These are phyloP conservation scores for Aspergillus sparsus DNA, from an alignment of 495 filamentous ascomycete genomes.

Conservation along the genomic window DNA sequence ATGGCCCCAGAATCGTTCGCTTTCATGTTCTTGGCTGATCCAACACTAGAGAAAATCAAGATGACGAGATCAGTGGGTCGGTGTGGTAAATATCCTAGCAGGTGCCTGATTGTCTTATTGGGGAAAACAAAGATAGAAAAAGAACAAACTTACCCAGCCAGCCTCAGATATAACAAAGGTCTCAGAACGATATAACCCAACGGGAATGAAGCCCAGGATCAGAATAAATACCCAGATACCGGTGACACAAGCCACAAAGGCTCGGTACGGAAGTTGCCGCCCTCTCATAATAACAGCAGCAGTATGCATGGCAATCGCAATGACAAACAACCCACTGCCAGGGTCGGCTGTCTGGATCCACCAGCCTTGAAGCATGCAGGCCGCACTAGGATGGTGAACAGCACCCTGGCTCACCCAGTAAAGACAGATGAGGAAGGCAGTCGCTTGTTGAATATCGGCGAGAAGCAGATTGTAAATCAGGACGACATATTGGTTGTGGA, in stretches of 20 bases:
- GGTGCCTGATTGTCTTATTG: too few relatives aligned
- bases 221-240: slow-evolving; percentile 61
- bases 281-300: slow-evolving; percentile 60
- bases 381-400: slow-evolving; percentile 55
- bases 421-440: slow-evolving; percentile 66
- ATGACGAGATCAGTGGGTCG: slow-evolving; percentile 7
- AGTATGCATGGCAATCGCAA: slow-evolving; percentile 67
- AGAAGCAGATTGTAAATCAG: slow-evolving; percentile 73
- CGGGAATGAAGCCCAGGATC: slow-evolving; percentile 54
- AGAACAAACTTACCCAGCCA: slow-evolving; percentile 41
- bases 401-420: slow-evolving; percentile 54
- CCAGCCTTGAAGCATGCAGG: slow-evolving; percentile 72
- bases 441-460: slow-evolving; percentile 69
- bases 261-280: slow-evolving; percentile 53
- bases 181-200: slow-evolving; percentile 51
- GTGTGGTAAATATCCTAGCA: not conserved
- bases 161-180: slow-evolving; percentile 57
- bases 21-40: slow-evolving; percentile 59
- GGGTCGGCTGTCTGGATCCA: slow-evolving; percentile 70
- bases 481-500: slow-evolving; percentile 68
- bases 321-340: slow-evolving; percentile 67
- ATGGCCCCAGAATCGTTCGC: slow-evolving; percentile 67
- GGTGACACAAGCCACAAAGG: slow-evolving; percentile 51
- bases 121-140: too few relatives aligned
- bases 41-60: slow-evolving; percentile 57